phyloP scores from a whole-genome alignment of 208 protist species.

The Trypanosoma boissoni region DNA sequence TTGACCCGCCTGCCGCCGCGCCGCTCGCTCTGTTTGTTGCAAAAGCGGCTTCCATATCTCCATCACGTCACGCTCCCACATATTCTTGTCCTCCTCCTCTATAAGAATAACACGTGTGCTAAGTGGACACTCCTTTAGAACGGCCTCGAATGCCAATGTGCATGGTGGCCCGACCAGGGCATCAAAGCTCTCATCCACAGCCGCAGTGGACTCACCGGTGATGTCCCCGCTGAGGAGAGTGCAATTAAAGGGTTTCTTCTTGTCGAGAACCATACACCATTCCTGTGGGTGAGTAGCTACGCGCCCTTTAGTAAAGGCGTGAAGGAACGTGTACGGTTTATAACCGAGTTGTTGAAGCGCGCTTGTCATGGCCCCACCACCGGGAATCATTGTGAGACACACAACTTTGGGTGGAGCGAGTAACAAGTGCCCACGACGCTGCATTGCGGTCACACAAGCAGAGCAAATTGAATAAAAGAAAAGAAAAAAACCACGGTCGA shows the following conservation, averaged over 20 bases:
- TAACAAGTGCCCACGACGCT: constrained; percentile 8
- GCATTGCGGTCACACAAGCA: constrained; percentile 10
- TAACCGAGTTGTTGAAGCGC: constrained; percentile 69
- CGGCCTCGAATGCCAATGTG: constrained; percentile 74
- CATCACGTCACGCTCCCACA: constrained; percentile 65
- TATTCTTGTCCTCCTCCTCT: constrained; percentile 74
- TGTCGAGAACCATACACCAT: constrained; percentile 66
- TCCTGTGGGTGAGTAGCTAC: constrained; percentile 74
- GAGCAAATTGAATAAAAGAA: not conserved
- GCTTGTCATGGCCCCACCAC: constrained; percentile 60
- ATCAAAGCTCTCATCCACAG: constrained; percentile 36
- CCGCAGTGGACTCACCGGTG: not conserved
- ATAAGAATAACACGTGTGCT: constrained; percentile 78
- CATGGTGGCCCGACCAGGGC: constrained; percentile 72
- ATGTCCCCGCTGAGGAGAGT: constrained; percentile 25
- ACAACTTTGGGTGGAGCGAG: constrained; percentile 40
- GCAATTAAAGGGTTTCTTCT: constrained; percentile 64
- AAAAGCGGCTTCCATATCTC: constrained; percentile 41
- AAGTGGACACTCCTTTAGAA: constrained; percentile 66
- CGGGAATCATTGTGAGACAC: constrained; percentile 76
- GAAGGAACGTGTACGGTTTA: constrained; percentile 70
- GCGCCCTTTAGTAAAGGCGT: constrained; percentile 57
- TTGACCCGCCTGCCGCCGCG: constrained; percentile 16
- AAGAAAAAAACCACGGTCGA: constrained; percentile 7
- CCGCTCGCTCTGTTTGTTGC: constrained; percentile 31